Evolutionary conservation across 441 rosid genomes (phyloP), one percentile per base, ranked within the genome.

Genomic region (Kokia cookei): DNA sequence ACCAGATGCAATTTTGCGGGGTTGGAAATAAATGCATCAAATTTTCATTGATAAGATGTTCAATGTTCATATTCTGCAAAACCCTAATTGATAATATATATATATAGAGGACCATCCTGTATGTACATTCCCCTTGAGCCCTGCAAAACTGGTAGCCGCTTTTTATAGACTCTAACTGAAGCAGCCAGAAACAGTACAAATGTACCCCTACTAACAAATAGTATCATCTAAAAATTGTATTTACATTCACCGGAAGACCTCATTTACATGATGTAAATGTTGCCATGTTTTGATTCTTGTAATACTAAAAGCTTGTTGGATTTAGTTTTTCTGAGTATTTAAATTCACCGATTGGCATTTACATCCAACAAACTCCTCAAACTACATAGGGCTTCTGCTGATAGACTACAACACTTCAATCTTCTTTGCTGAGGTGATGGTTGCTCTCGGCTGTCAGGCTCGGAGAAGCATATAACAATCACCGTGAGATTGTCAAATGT

Each of bases 401-500:
- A 82, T 35, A 91, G 85, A 78, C 94, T 86, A 77, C 84, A 90
- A 66, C 91, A 87, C 82, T 80, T 82, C 72, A 71, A 69, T 70
- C 78, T 82, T 76, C 91, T 67, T 53, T 77, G 90, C 78, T 75
- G 73, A 12, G 83, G 78, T 24, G 88, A 75, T 0, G 83, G 76
- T 3, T 75, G 78, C 63, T 74, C 89, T 9, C 65, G 73, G 27
- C 81, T 81, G 10, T 84, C 97, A 2, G 57, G 72, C 1, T 86
- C 65, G 8, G 88, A 70, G 69, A 95, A 87, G 84, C 93, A 90
- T 7, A 95, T 86, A 24, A 95, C 84, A 7, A 93, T 87, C 29
- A 86, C 93, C 0, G 98, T 93, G 37, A 95, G 92, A 76, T 91
- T 95, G 77, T 95, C 99, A 19, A 82, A 82, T 5, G 97, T 81